Evolutionary conservation across 768 basidiomycete genomes (phyloP).

Genomic region (Termitomyces sp.): DNA sequence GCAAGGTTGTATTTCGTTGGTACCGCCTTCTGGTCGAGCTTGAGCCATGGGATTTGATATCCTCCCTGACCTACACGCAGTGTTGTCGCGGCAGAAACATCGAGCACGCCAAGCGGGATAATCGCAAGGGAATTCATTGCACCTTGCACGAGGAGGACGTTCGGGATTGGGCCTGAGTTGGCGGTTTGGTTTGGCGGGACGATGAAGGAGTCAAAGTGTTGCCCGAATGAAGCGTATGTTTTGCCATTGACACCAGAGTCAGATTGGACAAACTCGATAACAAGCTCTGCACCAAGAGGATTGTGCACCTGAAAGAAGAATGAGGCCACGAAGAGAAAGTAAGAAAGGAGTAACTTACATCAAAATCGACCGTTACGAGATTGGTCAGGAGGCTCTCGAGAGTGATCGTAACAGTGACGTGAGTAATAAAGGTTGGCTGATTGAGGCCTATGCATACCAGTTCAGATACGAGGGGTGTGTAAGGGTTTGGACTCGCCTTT

Average conservation of each 20-base stretch:
- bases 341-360: constrained; percentile 35
- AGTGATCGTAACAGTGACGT: constrained; percentile 52
- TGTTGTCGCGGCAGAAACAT: constrained; percentile 50
- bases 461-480: neutral
- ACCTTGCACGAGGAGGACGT: constrained; percentile 61
- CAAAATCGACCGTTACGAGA: constrained; percentile 52
- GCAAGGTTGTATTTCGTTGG: constrained; percentile 46
- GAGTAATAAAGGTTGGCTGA: constrained; percentile 53
- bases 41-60: constrained; percentile 65
- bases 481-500: constrained; percentile 32
- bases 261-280: constrained; percentile 54
- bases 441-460: constrained; percentile 37
- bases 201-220: constrained; percentile 51
- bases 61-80: constrained; percentile 47
- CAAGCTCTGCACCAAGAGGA: constrained; percentile 55
- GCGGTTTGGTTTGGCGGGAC: constrained; percentile 56
- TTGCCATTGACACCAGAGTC: constrained; percentile 49
- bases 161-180: constrained; percentile 55
- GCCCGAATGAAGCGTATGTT: constrained; percentile 57
- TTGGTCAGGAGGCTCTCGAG: constrained; percentile 46
- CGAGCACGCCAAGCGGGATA: constrained; percentile 51
- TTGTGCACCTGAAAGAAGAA: constrained; percentile 40
- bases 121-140: constrained; percentile 54
- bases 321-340: neutral
- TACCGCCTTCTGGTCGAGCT: constrained; percentile 51